A percentile compares a stretch with the other conserved stretches of the same genome.
These are phyloP conservation scores for Colletotrichum sp. DNA, from an alignment of 2,329 filamentous ascomycete genomes.

Conservation along the genomic window DNA sequence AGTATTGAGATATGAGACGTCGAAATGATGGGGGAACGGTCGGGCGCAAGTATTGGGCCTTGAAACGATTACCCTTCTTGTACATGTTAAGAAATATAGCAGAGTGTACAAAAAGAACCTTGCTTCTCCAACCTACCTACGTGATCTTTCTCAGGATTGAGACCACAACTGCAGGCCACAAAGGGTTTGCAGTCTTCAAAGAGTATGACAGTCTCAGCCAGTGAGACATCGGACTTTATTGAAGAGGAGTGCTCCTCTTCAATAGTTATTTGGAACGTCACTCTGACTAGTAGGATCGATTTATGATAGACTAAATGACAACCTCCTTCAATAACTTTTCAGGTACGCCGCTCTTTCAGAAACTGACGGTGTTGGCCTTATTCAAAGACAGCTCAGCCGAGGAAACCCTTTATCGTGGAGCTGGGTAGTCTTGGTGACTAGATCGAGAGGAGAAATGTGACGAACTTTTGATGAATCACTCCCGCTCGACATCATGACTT, in stretches of 20 bases:
- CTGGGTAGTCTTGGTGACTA: neutral
- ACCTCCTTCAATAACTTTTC: neutral
- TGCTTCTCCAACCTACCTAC: neutral
- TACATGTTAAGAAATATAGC: neutral
- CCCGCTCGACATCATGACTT: neutral
- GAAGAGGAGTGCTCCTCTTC: too few species aligned
- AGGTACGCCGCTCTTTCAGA: neutral
- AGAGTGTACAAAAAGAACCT: neutral
- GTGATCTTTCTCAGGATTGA: neutral
- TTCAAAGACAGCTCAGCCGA: neutral
- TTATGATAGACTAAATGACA: neutral
- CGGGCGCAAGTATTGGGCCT: neutral
- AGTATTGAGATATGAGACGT: neutral
- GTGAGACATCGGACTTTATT: neutral
- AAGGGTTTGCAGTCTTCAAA: neutral
- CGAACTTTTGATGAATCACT: neutral
- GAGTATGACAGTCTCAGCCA: neutral
- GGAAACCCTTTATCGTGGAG: neutral
- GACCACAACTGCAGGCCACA: neutral
- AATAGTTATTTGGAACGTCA: neutral
- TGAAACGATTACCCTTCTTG: neutral
- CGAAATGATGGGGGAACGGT: neutral
- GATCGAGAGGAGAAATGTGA: neutral
- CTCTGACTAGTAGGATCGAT: neutral
- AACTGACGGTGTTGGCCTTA: neutral